Conservation (phyloP, 73 alveolate species). For the Tetrahymena malaccensis region DNA sequence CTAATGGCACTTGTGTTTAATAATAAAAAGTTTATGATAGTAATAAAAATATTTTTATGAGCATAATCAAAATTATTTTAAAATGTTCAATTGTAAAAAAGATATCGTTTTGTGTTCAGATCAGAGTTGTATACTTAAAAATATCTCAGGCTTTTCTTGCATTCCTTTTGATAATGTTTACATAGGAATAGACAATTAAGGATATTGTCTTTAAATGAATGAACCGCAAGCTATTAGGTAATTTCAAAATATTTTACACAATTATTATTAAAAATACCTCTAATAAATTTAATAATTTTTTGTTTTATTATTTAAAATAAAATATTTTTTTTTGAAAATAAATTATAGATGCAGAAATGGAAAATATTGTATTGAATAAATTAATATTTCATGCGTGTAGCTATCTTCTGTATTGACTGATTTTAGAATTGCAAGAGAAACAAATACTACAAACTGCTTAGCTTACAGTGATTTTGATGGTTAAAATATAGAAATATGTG, state of each 20-base stretch:
- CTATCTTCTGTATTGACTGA: background rate
- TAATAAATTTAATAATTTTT: background rate
- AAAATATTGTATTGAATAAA: background rate
- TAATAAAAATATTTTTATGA: too few species aligned
- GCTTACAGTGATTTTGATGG: background rate
- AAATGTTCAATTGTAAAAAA: too few species aligned
- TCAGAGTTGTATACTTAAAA: background rate
- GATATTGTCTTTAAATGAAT: background rate
- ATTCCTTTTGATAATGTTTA: background rate
- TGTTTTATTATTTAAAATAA: background rate
- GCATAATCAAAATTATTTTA: too few species aligned
- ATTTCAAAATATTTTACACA: too few species aligned
- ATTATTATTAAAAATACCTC: background rate
- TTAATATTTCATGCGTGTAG: background rate
- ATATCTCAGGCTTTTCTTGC: background rate
- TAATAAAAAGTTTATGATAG: background rate
- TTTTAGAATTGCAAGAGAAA: background rate
- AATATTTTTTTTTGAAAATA: background rate
- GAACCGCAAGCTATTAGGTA: background rate
- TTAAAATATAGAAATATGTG: background rate
- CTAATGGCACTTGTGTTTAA: background rate
- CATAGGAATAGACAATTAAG: background rate
- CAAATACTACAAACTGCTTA: background rate
- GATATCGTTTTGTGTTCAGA: background rate
- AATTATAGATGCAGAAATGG: background rate